Evolutionary conservation across 768 basidiomycete genomes (phyloP).

Genomic region (Epithele typhae): DNA sequence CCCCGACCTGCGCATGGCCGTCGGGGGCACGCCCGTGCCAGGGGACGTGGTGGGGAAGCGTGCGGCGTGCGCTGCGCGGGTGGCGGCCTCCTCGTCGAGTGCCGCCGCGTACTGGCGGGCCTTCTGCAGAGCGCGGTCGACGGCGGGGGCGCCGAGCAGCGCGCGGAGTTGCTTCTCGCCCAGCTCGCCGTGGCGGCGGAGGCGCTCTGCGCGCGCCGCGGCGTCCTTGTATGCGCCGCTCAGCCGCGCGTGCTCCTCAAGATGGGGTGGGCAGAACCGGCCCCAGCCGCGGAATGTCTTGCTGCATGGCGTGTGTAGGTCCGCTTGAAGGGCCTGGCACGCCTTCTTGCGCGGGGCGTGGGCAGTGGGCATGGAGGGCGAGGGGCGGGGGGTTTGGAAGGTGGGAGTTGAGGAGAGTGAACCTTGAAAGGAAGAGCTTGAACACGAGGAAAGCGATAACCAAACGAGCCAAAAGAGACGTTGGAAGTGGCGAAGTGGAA

Average conservation of each 20-base stretch:
- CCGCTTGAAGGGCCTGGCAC: constrained; percentile 1
- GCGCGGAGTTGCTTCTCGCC: not conserved
- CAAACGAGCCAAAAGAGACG: too few relatives aligned
- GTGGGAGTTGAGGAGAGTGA: too few relatives aligned
- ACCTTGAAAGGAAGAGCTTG: too few relatives aligned
- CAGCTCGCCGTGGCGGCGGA: constrained; percentile 1
- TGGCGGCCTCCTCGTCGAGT: not conserved
- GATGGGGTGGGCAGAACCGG: not conserved
- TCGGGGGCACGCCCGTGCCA: too few relatives aligned
- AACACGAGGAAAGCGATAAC: too few relatives aligned
- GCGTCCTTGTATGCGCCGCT: constrained; percentile 2
- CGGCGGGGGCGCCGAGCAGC: not conserved
- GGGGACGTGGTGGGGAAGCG: too few relatives aligned
- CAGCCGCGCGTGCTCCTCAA: not conserved
- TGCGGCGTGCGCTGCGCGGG: too few relatives aligned
- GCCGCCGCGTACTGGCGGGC: not conserved
- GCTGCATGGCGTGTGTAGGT: constrained; percentile 1
- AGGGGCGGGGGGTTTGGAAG: too few relatives aligned
- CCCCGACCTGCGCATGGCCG: too few relatives aligned
- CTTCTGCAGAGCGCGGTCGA: not conserved
- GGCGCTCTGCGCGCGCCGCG: not conserved
- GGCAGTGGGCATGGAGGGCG: too few relatives aligned
- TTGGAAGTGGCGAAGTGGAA: too few relatives aligned
- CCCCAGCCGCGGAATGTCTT: constrained; percentile 2
- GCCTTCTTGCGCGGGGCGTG: constrained; percentile 2